Evolutionary conservation across 2,329 filamentous ascomycete genomes (phyloP), one percentile per base, ranked within the genome.

Genomic region (Pseudofabraea citricarpa): DNA sequence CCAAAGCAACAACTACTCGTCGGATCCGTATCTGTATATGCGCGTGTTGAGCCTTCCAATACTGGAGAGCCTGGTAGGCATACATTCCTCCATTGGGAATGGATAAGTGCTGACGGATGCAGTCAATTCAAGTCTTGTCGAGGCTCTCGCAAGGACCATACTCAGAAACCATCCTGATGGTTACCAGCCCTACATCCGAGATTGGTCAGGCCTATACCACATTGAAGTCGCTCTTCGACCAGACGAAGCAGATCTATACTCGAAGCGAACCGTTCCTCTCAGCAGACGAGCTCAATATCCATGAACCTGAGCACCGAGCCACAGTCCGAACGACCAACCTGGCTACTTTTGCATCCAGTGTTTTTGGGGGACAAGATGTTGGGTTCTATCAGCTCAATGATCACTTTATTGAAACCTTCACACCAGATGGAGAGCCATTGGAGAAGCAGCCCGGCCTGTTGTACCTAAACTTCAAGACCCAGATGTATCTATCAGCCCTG

Each of bases 391-490:
- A 83, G 49, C 62, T 84, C 33, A 79, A 84, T 54, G 73, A 80
- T 35, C 70, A 74, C 51, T 84, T 84, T 55, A 65, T 84, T 19
- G 74, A 82, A 35, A 78, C 77, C 0, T 84, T 84, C 56, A 75
- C 82, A 7, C 74, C 77, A 1, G 72, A 79, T 43, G 75, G 77
- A 19, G 71, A 70, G 27, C 68, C 75, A 9, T 58, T 85, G 18
- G 62, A 79, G 16, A 79, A 80, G 52, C 75, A 73, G 47, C 78
- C 82, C 53, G 77, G 75, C 2, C 71, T 74, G 12, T 64, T 85
- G 20, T 81, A 75, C 51, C 67, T 84, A 12, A 79, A 83, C 48
- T 63, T 85, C 15, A 85, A 85, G 62, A 83, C 81, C 2, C 81
- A 84, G 57, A 78, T 79, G 12, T 84, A 81, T 54, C 78, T 84